These are phyloP conservation scores for Acanthamoeba triangularis DNA, from an alignment of 208 protist species.

Conservation along the genomic window DNA sequence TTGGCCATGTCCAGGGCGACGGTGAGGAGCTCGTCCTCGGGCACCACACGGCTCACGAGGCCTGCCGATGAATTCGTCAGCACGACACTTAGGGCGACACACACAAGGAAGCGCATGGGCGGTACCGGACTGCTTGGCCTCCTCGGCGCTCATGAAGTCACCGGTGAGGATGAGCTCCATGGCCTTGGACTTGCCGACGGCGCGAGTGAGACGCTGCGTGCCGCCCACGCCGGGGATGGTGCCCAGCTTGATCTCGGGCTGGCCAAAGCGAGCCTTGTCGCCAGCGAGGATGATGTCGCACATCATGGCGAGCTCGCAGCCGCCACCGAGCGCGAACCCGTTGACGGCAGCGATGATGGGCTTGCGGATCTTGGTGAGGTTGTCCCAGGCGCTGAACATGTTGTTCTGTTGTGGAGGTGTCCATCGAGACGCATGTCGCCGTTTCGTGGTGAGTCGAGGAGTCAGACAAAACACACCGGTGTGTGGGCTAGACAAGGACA, in stretches of 20 bases:
- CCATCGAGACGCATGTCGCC: background rate
- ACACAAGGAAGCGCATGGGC: background rate
- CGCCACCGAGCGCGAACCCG: constrained; percentile 93
- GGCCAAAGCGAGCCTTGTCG: constrained; percentile 91
- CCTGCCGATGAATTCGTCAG: constrained; percentile 41
- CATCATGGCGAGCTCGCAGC: constrained; percentile 94
- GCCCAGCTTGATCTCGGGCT: constrained; percentile 93
- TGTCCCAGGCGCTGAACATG: constrained; percentile 91
- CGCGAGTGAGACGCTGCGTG: constrained; percentile 91
- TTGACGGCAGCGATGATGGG: constrained; percentile 94
- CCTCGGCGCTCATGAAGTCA: constrained; percentile 81
- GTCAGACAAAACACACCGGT: background rate
- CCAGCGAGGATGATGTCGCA: constrained; percentile 89
- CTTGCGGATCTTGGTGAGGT: constrained; percentile 89
- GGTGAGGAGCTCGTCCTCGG: constrained; percentile 87
- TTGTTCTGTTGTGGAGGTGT: constrained; percentile 76
- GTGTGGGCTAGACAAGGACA: constrained; percentile 83
- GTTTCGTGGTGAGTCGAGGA: background rate
- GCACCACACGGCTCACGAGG: constrained; percentile 89
- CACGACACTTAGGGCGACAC: background rate
- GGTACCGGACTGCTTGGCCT: constrained; percentile 81
- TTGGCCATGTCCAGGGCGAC: constrained; percentile 87
- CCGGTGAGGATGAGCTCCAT: constrained; percentile 93
- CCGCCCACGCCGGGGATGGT: constrained; percentile 92
- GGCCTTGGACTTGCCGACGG: constrained; percentile 92